These are phyloP conservation scores for Oryza rufipogon DNA, from an alignment of 176 grass and related monocot genomes.

Conservation along the genomic window DNA sequence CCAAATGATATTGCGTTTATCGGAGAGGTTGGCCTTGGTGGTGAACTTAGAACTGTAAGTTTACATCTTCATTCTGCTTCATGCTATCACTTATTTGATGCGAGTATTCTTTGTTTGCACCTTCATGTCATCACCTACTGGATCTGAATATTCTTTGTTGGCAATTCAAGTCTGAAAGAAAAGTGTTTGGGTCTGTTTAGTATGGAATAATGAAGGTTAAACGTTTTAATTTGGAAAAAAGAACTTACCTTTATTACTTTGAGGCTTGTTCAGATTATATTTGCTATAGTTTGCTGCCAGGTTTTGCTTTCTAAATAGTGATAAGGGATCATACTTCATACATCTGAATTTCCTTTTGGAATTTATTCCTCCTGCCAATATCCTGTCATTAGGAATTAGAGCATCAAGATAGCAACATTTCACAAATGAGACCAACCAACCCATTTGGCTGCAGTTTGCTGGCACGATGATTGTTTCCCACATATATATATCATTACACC, in stretches of 20 bases:
- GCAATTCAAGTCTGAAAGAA: neutral
- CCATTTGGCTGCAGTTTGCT: too few relatives aligned
- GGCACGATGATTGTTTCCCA: neutral
- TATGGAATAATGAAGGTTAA: neutral
- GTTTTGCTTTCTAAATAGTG: conserved; percentile 1
- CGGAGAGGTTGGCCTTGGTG: conserved; percentile 86
- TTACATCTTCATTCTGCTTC: conserved; percentile 18
- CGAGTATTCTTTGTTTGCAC: conserved; percentile 23
- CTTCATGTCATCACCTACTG: neutral
- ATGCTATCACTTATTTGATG: conserved; percentile 1
- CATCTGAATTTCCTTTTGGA: neutral
- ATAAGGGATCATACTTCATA: neutral
- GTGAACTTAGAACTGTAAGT: conserved; percentile 88
- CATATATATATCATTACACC: neutral
- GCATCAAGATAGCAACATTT: too few relatives aligned
- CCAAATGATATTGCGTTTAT: conserved; percentile 96
- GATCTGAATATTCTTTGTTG: conserved; percentile 30
- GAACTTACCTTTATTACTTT: neutral
- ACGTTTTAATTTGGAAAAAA: neutral
- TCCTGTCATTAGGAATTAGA: neutral
- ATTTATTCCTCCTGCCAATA: conserved; percentile 21
- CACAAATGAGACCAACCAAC: too few relatives aligned
- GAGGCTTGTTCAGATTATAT: conserved; percentile 16
- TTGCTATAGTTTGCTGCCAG: neutral
- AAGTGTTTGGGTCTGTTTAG: neutral